A percentile compares a stretch with the other conserved stretches of the same genome.
Conservation (phyloP, 108 stramenopile species). For the Phaeodactylum tricornutum region DNA sequence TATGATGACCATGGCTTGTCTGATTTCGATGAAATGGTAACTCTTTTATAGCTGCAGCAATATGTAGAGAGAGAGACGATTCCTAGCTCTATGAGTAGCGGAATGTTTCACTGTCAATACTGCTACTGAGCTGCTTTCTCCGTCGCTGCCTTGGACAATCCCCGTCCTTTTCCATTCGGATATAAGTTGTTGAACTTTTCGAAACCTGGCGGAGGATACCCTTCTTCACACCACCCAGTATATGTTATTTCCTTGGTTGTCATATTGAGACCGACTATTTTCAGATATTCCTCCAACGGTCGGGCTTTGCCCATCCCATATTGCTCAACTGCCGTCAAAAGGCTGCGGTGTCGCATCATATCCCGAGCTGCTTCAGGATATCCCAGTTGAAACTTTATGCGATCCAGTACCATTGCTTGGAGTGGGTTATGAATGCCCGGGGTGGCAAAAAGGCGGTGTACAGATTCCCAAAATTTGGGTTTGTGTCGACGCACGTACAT, state of each 20-base stretch:
- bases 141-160: constrained; percentile 1
- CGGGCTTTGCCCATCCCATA: constrained; percentile 20
- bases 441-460: constrained; percentile 7
- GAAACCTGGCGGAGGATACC: constrained; percentile 66
- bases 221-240: constrained; percentile 77
- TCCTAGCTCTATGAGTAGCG: too few species aligned
- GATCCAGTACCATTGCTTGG: constrained; percentile 21
- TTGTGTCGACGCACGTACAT: constrained; percentile 86
- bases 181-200: constrained; percentile 51
- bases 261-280: constrained; percentile 18
- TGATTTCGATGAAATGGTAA: too few species aligned
- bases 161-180: neutral
- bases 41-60: too few species aligned
- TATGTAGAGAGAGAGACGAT: too few species aligned
- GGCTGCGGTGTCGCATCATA: neutral
- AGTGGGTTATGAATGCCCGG: constrained; percentile 60
- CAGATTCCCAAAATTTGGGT: constrained; percentile 95
- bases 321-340: constrained; percentile 11
- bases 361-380: constrained; percentile 19
- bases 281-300: constrained; percentile 14
- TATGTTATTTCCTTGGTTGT: constrained; percentile 63
- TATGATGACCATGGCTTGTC: too few species aligned
- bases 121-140: too few species aligned
- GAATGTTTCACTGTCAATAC: too few species aligned
- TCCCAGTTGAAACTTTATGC: constrained; percentile 15